A percentile compares a stretch with the other conserved stretches of the same genome.
Conservation (phyloP, 2,329 filamentous ascomycete genomes). For the Colletotrichum sp. region DNA sequence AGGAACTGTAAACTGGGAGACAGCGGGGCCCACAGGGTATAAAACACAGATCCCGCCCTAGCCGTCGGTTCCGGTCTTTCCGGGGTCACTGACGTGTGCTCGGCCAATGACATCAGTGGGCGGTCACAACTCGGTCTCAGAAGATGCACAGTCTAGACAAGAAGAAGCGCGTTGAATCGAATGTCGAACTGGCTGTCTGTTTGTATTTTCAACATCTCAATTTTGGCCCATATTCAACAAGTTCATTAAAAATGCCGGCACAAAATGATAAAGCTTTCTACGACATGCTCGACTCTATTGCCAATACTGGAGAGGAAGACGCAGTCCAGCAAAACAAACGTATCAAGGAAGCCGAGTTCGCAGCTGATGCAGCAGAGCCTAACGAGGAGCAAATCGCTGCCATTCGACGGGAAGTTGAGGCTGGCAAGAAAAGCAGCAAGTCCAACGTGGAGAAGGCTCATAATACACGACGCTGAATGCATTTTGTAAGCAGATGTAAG, state of each 20-base stretch:
- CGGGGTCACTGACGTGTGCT: not conserved
- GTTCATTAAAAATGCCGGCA: not conserved
- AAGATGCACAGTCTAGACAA: not conserved
- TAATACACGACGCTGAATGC: not conserved
- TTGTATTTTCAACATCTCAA: no score
- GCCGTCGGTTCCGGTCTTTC: not conserved
- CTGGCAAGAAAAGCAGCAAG: not conserved
- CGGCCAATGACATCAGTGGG: not conserved
- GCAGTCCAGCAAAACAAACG: not conserved
- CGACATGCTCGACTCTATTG: not conserved
- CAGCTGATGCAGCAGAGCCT: not conserved
- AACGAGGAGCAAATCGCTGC: not conserved
- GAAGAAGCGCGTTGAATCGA: accelerated
- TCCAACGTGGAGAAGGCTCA: accelerated
- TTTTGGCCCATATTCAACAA: no score
- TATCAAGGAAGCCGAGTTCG: not conserved
- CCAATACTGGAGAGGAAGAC: not conserved
- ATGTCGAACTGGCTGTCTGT: no score
- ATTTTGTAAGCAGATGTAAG: not conserved
- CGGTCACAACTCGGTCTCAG: accelerated
- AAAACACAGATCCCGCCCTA: not conserved
- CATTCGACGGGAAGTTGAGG: not conserved
- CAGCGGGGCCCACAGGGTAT: not conserved
- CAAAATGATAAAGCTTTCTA: not conserved
- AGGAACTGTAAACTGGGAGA: not conserved